Base-by-base conservation (phyloP, 2,329 filamentous ascomycete species). In the Ophiostoma novo-ulmi region DNA sequence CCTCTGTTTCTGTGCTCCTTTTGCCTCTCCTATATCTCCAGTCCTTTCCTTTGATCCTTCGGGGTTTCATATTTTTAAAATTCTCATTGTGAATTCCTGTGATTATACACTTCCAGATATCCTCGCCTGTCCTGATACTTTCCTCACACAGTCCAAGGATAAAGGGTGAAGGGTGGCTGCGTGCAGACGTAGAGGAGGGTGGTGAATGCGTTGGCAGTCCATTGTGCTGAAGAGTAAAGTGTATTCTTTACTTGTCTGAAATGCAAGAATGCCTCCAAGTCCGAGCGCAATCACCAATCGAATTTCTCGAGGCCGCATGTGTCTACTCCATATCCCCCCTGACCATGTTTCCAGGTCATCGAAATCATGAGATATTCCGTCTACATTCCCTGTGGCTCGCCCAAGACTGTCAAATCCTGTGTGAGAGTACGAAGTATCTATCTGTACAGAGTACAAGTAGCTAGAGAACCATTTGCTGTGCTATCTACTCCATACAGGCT, bases 321-420 rank as follows among this genome's bases (percentile, higher is more conserved):
- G n/a, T 48, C n/a, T 58, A 13, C 52, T 26, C 52, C 52, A 5
- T 26, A 20, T 31, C 22, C 22, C 39, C 39, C 52, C 52, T 31
- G 22, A n/a, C 17, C 52, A 31, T 58, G 52, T 58, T 58, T 58
- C 52, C 22, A 58, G 52, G 14, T 31, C 52, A 58, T 58, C 52
- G 52, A 26, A n/a, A 58, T 31, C 52, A 22, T 58, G 26, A 58
- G 52, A 58, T 58, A 26, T 58, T 58, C 52, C 52, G 52, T 26
- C 52, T 22, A 58, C 52, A 58, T 26, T 26, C 22, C 52, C 52
- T 58, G 52, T 58, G 52, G 52, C 52, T 58, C 26, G 52, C 44
- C 5, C 22, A 58, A 48, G 44, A n/a, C 44, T 48, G 44, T 48
- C 17, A 48, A 48, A 48, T 48, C 44, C 44, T n/a, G 44, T 39